Base-by-base conservation (phyloP, 768 basidiomycete species). In the Filobasidium wieringae region DNA sequence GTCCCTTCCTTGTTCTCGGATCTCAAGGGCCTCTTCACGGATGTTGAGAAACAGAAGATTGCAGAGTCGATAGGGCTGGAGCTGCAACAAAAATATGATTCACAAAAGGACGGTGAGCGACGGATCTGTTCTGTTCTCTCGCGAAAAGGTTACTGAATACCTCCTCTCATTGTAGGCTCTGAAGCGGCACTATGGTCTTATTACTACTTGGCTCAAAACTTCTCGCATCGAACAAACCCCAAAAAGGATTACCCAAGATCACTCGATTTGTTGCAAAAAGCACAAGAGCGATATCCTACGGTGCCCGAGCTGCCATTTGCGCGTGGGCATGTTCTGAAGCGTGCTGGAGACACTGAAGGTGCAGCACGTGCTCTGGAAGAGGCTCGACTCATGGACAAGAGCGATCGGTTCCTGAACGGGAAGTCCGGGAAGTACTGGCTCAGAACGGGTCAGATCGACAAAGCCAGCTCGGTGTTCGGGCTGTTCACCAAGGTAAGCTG, bases 371-470 rank as follows among this genome's bases (percentile, higher is more conserved):
- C 79, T 33, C 79, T 91, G 73, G 85, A 93, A 64, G 84, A 87
- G 15, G 91, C 95, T 2, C 78, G 89, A 41, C 68, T 80, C 24
- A 76, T 99, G 50, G 95, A 99, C 70, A 84, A 88, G 0, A 95
- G 97, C 74, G 95, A 99, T 70, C 78, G 95, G 43, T 95, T 89
- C 75, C 72, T 99, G 67, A 97, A 99, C 73, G 87, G 87, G 33
- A 97, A 97, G 72, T 80, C 81, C 49, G 93, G 84, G 0, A 97
- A 97, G 71, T 97, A 97, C 68, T 79, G 85, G 47, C 72, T 97
- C 37, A 77, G 92, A 41, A 88, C 86, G 5, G 92, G 87, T 4
- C 77, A 88, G 70, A 70, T 86, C 3, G 81, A 83, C 39, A 85
- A 87, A 68, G 93, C 88, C 0, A 80, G 78, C 53, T 75, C 80